Percentiles rank a stretch among this genome's conserved stretches.
phyloP scores from a whole-genome alignment of 2,329 filamentous ascomycete species.

The Chrysosporium queenslandicum region DNA sequence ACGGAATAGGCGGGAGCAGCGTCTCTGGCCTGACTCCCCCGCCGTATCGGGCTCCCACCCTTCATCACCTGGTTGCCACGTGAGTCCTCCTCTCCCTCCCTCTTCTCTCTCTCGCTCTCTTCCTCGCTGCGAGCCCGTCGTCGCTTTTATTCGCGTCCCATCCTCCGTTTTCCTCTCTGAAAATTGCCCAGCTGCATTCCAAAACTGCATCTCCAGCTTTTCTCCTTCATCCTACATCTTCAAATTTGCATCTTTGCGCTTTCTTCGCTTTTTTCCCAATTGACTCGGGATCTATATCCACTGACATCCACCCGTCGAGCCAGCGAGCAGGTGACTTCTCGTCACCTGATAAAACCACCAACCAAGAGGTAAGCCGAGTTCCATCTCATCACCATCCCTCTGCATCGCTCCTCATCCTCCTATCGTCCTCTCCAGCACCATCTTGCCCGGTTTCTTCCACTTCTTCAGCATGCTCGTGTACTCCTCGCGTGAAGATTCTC shows the following conservation, averaged over 20 bases:
- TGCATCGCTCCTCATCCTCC: neutral
- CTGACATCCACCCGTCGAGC: slow-evolving; percentile 9
- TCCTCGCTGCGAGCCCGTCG: too few relatives aligned
- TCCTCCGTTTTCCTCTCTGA: slow-evolving; percentile 4
- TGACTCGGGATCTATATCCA: slow-evolving; percentile 17
- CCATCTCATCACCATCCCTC: slow-evolving; percentile 8
- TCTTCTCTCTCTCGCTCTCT: neutral
- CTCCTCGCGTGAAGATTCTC: neutral
- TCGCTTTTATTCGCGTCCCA: slow-evolving; percentile 19
- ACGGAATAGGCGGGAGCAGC: neutral
- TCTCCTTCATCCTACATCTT: neutral
- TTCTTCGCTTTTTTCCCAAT: slow-evolving; percentile 3
- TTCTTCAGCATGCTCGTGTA: neutral
- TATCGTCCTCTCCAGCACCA: neutral
- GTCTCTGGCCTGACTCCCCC: neutral
- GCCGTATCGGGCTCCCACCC: slow-evolving; percentile 7
- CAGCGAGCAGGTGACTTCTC: slow-evolving; percentile 18
- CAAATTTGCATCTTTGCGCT: neutral
- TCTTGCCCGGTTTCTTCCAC: slow-evolving; percentile 1
- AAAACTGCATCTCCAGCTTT: neutral
- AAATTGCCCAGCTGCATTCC: neutral
- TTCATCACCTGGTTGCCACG: slow-evolving; percentile 14
- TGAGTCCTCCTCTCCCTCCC: slow-evolving; percentile 12
- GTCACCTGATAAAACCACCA: slow-evolving; percentile 19
- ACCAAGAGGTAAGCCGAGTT: slow-evolving; percentile 15